These are phyloP conservation scores for Colletotrichum scovillei DNA, from an alignment of 2,329 filamentous ascomycete species.

Conservation along the genomic window DNA sequence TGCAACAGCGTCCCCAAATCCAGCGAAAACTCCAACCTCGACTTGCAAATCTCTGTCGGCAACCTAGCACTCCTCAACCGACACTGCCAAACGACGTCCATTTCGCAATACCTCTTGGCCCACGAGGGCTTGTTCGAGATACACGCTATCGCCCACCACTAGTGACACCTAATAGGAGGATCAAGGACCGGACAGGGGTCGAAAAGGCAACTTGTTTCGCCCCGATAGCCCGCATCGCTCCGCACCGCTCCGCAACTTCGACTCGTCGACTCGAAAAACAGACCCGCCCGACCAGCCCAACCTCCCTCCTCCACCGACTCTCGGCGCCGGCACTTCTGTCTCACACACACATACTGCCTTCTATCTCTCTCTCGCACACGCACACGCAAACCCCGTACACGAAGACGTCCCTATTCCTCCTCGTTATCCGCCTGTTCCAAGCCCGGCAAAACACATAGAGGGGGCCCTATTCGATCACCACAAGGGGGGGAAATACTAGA, in stretches of 20 bases:
- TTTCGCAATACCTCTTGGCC: neutral
- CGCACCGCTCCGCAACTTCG: constrained; percentile 35
- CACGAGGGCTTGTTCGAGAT: neutral
- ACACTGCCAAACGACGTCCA: neutral
- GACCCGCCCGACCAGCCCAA: constrained; percentile 35
- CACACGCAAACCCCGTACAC: neutral
- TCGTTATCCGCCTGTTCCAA: neutral
- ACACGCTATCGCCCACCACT: neutral
- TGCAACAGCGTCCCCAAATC: constrained; percentile 25
- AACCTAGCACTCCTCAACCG: neutral
- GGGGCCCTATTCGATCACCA: constrained; percentile 3
- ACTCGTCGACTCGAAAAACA: constrained; percentile 30
- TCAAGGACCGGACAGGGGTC: constrained; percentile 1
- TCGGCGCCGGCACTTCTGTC: constrained; percentile 34
- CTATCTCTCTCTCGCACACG: neutral
- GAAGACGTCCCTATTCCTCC: neutral
- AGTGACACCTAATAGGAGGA: neutral
- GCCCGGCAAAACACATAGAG: neutral
- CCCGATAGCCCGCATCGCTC: constrained; percentile 34
- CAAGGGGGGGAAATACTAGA: neutral
- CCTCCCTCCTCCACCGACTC: constrained; percentile 34
- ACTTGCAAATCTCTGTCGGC: neutral
- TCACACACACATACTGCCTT: constrained; percentile 10
- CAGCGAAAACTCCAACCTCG: constrained; percentile 1
- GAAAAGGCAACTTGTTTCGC: constrained; percentile 28